Percentiles rank a stretch among this genome's conserved stretches.
phyloP scores from a whole-genome alignment of 2,329 filamentous ascomycete genomes.

The Clonostachys solani region DNA sequence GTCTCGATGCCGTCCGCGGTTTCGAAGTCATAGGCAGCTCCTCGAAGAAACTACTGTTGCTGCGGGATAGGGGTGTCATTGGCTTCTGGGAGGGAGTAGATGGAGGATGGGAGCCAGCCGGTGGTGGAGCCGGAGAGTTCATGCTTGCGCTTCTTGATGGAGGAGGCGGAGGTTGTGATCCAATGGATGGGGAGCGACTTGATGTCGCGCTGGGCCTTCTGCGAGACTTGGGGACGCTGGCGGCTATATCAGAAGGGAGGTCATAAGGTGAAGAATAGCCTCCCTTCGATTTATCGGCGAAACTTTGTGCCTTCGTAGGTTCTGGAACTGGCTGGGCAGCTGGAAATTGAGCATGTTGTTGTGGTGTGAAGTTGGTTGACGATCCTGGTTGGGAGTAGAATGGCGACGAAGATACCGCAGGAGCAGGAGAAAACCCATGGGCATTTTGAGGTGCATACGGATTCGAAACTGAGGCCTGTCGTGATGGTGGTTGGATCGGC shows the following conservation, averaged over 20 bases:
- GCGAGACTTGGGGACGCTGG: constrained; percentile 54
- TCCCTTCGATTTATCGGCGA: constrained; percentile 83
- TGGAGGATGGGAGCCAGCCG: constrained; percentile 19
- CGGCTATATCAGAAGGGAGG: constrained; percentile 76
- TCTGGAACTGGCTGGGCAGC: constrained; percentile 29
- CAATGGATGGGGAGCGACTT: constrained; percentile 35
- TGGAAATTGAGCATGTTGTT: constrained; percentile 29
- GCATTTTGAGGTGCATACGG: constrained; percentile 3
- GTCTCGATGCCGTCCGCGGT: constrained; percentile 56
- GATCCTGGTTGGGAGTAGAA: neutral
- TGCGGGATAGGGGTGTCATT: constrained; percentile 24
- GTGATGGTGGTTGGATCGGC: too few species aligned
- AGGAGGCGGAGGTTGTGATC: constrained; percentile 43
- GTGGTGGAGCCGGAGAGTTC: constrained; percentile 21
- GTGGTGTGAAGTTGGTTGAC: constrained; percentile 4
- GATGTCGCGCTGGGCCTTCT: constrained; percentile 60
- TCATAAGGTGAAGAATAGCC: constrained; percentile 95
- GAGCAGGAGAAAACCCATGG: neutral
- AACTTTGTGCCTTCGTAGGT: constrained; percentile 68
- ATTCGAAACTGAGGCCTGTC: constrained; percentile 1
- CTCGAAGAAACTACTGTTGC: constrained; percentile 67
- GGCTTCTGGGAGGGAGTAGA: constrained; percentile 20
- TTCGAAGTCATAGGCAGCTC: constrained; percentile 64
- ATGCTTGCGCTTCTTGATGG: constrained; percentile 57
- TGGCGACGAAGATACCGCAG: neutral